Conservation (phyloP, 192 early-diverging fungal species). For the Backusella parvicylindrica region DNA sequence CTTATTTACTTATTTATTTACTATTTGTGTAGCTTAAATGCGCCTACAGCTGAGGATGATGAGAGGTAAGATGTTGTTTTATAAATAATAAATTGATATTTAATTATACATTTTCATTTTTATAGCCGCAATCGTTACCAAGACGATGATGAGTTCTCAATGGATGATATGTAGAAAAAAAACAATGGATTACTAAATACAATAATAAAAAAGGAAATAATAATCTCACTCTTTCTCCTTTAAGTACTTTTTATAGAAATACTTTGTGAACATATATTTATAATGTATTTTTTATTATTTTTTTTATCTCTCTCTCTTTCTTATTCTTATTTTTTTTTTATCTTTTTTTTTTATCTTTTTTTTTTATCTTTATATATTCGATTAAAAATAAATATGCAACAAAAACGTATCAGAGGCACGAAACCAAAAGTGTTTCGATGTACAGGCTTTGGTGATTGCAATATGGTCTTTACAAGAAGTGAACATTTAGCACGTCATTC, state of each 20-base stretch:
- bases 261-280: neutral
- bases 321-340: neutral
- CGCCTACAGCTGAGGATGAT: slow-evolving; percentile 52
- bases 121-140: slow-evolving; percentile 30
- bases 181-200: neutral
- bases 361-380: too few species aligned
- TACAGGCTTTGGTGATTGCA: slow-evolving; percentile 49
- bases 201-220: neutral
- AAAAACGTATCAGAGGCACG: neutral
- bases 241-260: neutral
- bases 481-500: slow-evolving; percentile 34
- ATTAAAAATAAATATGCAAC: neutral
- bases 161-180: slow-evolving; percentile 56
- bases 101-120: neutral
- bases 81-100: too few species aligned
- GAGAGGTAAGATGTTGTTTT: neutral
- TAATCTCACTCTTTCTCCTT: neutral
- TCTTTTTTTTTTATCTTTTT: neutral
- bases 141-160: slow-evolving; percentile 65
- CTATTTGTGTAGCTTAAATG: slow-evolving; percentile 40
- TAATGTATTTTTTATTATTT: neutral
- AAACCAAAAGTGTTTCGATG: slow-evolving; percentile 43
- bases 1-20: neutral
- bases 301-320: slow-evolving; percentile 4
- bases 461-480: slow-evolving; percentile 52